These are phyloP conservation scores for Boletus rubescentipes DNA, from an alignment of 768 basidiomycete genomes.

Conservation along the genomic window DNA sequence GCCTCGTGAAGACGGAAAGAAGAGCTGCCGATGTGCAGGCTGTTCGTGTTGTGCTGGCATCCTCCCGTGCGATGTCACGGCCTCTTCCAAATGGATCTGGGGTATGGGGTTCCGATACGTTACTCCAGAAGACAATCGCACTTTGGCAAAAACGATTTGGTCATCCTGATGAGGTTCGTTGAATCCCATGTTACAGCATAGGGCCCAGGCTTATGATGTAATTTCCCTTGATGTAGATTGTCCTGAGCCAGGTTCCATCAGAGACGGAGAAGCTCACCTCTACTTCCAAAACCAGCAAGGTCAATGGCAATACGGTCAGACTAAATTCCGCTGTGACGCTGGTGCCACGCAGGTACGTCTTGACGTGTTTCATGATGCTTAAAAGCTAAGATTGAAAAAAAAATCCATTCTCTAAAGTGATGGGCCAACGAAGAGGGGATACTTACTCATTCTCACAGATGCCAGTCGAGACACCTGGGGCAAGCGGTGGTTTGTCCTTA, in stretches of 20 bases:
- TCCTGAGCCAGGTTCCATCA: slow-evolving; percentile 67
- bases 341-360: slow-evolving; percentile 65
- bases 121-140: slow-evolving; percentile 63
- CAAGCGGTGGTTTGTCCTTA: slow-evolving; percentile 82
- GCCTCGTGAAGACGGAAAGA: slow-evolving; percentile 68
- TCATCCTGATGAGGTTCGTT: slow-evolving; percentile 66
- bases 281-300: slow-evolving; percentile 29
- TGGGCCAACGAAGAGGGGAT: slow-evolving; percentile 80
- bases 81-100: slow-evolving; percentile 51
- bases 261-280: slow-evolving; percentile 45
- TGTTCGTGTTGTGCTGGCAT: slow-evolving; percentile 71
- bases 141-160: slow-evolving; percentile 88
- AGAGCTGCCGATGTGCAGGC: slow-evolving; percentile 89
- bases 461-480: slow-evolving; percentile 82
- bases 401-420: slow-evolving; percentile 48
- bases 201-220: slow-evolving; percentile 12
- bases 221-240: slow-evolving; percentile 54
- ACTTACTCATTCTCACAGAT: slow-evolving; percentile 76
- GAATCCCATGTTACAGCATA: neutral
- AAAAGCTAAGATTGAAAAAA: slow-evolving; percentile 2
- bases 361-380: neutral
- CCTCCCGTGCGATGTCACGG: slow-evolving; percentile 45
- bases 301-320: slow-evolving; percentile 55
- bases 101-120: slow-evolving; percentile 61
- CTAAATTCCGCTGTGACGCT: slow-evolving; percentile 72